Base-by-base conservation (phyloP, 495 filamentous ascomycete species). In the Astrothelium macrocarpum region DNA sequence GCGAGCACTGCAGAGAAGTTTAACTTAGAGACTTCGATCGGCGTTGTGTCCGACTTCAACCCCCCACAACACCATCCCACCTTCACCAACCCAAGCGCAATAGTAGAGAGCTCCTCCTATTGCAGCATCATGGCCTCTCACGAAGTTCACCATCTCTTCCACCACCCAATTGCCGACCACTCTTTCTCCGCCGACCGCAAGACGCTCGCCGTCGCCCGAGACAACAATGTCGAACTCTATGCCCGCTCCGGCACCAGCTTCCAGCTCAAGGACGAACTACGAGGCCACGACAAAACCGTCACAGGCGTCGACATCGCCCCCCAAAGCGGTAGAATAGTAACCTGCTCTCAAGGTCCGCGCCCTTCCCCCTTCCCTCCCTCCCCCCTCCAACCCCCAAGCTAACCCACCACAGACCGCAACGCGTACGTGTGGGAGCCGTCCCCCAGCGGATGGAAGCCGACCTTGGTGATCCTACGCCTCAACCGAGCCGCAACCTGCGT, bases 81-180 rank as follows among this genome's bases (percentile, higher is more conserved):
- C 60, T 29, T 29, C 26, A 26, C 62, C 20, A 64, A 66, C 49
- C 29, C 36, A 42, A 59, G 32, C 53, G 81, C 83, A 90, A 84
- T 95, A 96, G 94, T 98, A 87, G 94, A 98, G 95, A 96, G 92
- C 84, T 89, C 84, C 93, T 98, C 94, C 94, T 97, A 93, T 90
- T 90, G 75, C 71, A 76, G 59, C 56, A 80, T 58, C 69, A 97
- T 97, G 93, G 80, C 88, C 53, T 69, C 86, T 64, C 89, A 93
- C 63, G 90, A 97, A 78, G 88, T 93, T 59, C 90, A 98, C 76
- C 94, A 97, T 72, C 89, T 98, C 62, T 97, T 97, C 78, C 91
- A 98, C 76, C 84, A 88, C 65, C 90, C 93, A 67, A 96, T 98
- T 71, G 89, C 92, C 45, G 94, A 98, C 78, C 94, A 98, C 77